Evolutionary conservation across 768 basidiomycete species (phyloP).

Genomic region (Nidularia pulvinata): DNA sequence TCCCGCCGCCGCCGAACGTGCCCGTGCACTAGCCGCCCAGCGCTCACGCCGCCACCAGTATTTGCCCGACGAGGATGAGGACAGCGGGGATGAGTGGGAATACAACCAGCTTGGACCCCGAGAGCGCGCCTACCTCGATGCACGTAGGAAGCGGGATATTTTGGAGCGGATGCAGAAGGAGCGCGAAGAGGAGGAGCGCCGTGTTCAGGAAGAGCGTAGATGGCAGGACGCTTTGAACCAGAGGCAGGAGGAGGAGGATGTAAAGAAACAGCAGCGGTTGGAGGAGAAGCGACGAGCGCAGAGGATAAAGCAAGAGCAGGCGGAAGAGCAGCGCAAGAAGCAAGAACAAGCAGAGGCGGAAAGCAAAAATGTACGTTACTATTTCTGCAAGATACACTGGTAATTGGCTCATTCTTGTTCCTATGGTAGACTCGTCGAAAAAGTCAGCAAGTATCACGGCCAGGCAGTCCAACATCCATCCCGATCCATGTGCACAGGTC

Average conservation of each 20-base stretch:
- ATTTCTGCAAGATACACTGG: too few relatives aligned
- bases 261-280: conserved; percentile 2
- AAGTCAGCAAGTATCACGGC: neutral
- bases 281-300: conserved; percentile 10
- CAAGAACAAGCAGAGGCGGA: neutral
- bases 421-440: neutral
- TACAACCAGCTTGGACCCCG: conserved; percentile 21
- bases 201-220: conserved; percentile 9
- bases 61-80: conserved; percentile 35
- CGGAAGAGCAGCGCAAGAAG: neutral
- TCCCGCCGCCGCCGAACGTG: conserved; percentile 7
- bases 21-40: conserved; percentile 26
- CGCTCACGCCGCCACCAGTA: conserved; percentile 34
- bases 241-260: conserved; percentile 9
- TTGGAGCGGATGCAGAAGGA: conserved; percentile 19
- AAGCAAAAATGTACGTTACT: neutral
- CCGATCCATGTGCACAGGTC: neutral
- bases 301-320: conserved; percentile 5
- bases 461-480: neutral
- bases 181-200: conserved; percentile 12
- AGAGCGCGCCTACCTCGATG: conserved; percentile 29
- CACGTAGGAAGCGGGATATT: conserved; percentile 20
- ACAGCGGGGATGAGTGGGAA: conserved; percentile 25
- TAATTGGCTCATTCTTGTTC: neutral
- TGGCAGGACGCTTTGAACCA: conserved; percentile 7